Evolutionary conservation across 345 rosid genomes (phyloP).

Genomic region (Cardiospermum halicacabum): DNA sequence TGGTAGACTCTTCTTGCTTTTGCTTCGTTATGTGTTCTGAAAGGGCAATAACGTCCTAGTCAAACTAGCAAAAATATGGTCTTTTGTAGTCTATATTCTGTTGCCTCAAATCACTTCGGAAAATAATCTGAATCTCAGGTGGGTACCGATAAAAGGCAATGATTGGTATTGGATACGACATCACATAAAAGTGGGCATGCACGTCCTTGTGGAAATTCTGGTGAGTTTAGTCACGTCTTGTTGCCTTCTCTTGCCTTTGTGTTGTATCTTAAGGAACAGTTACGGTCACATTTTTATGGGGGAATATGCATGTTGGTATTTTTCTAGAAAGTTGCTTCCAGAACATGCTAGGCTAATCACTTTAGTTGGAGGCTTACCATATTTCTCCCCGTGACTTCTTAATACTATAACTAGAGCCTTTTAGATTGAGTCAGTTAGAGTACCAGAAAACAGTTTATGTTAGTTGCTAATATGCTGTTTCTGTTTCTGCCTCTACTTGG

Average conservation of each 20-base stretch:
- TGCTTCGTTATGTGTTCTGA: neutral
- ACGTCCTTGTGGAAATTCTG: slow-evolving; percentile 83
- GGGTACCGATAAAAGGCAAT: slow-evolving; percentile 88
- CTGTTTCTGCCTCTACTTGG: neutral
- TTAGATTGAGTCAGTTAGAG: neutral
- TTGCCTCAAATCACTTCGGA: slow-evolving; percentile 7
- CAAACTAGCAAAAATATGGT: neutral
- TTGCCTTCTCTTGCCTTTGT: neutral
- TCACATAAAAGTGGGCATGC: slow-evolving; percentile 93
- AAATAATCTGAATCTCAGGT: slow-evolving; percentile 42
- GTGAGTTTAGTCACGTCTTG: slow-evolving; percentile 36
- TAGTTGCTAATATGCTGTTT: neutral
- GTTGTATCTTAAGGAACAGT: neutral
- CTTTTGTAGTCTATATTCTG: neutral
- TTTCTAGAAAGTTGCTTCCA: neutral
- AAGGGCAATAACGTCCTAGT: neutral
- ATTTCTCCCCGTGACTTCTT: neutral
- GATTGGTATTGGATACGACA: slow-evolving; percentile 99
- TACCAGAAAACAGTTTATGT: neutral
- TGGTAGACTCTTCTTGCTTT: neutral
- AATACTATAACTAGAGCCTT: neutral
- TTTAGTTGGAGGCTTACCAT: neutral
- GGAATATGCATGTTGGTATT: neutral
- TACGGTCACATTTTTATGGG: neutral
- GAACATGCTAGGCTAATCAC: neutral